Base-by-base conservation (phyloP, 352 stramenopile genomes). In the Phytopythium helicoides region DNA sequence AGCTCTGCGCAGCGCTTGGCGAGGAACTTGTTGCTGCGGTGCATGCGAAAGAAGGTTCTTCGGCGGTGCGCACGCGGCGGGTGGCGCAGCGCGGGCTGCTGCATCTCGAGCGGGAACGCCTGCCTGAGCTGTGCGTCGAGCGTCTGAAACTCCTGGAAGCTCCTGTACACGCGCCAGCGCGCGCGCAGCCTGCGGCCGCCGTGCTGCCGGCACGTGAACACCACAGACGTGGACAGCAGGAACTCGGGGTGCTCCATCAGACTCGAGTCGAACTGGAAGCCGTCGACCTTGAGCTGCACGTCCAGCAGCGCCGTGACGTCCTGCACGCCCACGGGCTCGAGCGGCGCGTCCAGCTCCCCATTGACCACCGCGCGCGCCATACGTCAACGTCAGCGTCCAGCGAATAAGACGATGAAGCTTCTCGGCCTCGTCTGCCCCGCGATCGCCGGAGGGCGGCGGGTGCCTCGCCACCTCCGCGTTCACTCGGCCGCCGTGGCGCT, bases 201-300 rank as follows among this genome's bases (percentile, higher is more conserved):
- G 48, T 72, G 62, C 51, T 84, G 73, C 15, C 70, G 65, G 53
- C 76, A 88, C 47, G 80, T 69, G 60, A 94, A 89, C 3, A 86
- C 70, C 18, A 92, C 66, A 49, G 54, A 51, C 10, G 77, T 88
- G 19, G 71, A 50, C 19, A 94, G 64, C 14, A 75, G 47, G 58
- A 88, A 94, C 66, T 94, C 84, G 6, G 84, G 77, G 36, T 91
- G 71, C 31, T 84, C 73, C 84, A 94, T 94, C 52, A 89, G 72
- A 10, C 68, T 81, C 39, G 71, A 52, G 64, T 94, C 81, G 56
- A 70, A 94, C 56, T 89, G 77, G 38, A 80, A 88, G 36, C 73
- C 68, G 21, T 77, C 60, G 23, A 94, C 77, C 33, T 52, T 50
- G n/a, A 92, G 69, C 16, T 18, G 28, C 35, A 90, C 72, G 25